These are phyloP conservation scores for Xenosphaeropsis pyriputrescens DNA, from an alignment of 2,329 filamentous ascomycete genomes.

Conservation along the genomic window DNA sequence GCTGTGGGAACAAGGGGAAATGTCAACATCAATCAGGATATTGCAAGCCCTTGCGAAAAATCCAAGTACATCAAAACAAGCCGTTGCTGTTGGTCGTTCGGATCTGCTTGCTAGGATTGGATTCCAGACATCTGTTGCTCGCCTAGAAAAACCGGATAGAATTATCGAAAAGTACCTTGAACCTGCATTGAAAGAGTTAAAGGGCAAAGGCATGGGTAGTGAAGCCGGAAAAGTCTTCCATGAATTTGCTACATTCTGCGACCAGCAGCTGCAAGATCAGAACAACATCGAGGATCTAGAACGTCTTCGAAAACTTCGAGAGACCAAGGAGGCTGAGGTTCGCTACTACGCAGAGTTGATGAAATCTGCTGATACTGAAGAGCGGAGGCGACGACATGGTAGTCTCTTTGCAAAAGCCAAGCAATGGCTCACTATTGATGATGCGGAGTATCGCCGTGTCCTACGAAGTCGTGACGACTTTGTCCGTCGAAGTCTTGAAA, in stretches of 20 bases:
- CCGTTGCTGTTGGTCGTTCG: slow-evolving; percentile 56
- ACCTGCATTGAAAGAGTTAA: slow-evolving; percentile 71
- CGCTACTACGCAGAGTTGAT: slow-evolving; percentile 50
- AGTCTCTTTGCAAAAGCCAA: slow-evolving; percentile 57
- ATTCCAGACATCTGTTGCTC: slow-evolving; percentile 76
- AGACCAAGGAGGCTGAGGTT: slow-evolving; percentile 72
- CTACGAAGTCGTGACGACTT: slow-evolving; percentile 67
- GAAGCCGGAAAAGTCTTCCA: slow-evolving; percentile 85
- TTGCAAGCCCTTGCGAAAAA: slow-evolving; percentile 58
- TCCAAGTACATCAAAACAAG: slow-evolving; percentile 49
- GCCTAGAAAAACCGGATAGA: slow-evolving; percentile 77
- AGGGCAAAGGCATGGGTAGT: slow-evolving; percentile 46
- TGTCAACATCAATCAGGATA: slow-evolving; percentile 77
- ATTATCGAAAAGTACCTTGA: slow-evolving; percentile 80
- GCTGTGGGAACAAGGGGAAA: slow-evolving; percentile 88
- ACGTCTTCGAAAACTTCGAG: slow-evolving; percentile 63
- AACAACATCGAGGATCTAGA: slow-evolving; percentile 75
- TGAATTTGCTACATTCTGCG: slow-evolving; percentile 90
- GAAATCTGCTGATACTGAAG: slow-evolving; percentile 23
- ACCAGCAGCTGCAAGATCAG: slow-evolving; percentile 79
- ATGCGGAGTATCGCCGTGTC: slow-evolving; percentile 70
- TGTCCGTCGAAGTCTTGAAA: slow-evolving; percentile 78
- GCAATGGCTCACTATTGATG: slow-evolving; percentile 81
- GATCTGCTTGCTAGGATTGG: slow-evolving; percentile 79
- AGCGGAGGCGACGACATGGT: slow-evolving; percentile 39